Evolutionary conservation across 768 basidiomycete species (phyloP).

Genomic region (Galerina marginata): DNA sequence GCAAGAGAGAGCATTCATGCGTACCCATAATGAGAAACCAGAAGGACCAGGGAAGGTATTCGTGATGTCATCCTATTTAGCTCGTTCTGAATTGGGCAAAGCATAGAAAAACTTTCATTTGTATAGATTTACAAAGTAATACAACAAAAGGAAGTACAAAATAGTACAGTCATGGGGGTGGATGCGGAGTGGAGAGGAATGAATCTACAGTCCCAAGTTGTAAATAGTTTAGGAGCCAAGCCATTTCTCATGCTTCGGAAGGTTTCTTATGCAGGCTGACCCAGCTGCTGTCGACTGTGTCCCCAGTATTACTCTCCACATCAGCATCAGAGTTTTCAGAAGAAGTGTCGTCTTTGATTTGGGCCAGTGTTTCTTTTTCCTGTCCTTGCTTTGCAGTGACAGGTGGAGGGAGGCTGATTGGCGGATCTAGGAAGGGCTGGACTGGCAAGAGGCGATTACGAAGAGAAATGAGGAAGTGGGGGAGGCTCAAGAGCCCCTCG

Average conservation of each 20-base stretch:
- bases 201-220: background rate
- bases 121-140: background rate
- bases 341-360: constrained; percentile 15
- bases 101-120: too few relatives aligned
- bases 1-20: background rate
- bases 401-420: constrained; percentile 35
- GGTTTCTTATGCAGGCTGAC: constrained; percentile 55
- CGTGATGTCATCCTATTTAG: too few relatives aligned
- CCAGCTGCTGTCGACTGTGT: constrained; percentile 69
- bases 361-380: constrained; percentile 11
- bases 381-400: constrained; percentile 19
- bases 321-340: constrained; percentile 65
- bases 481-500: constrained; percentile 69
- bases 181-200: constrained; percentile 9
- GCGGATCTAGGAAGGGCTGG: constrained; percentile 48
- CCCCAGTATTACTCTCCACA: constrained; percentile 65
- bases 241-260: constrained; percentile 11
- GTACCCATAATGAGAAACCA: constrained; percentile 3
- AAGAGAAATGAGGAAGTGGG: constrained; percentile 64
- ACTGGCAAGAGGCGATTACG: constrained; percentile 64
- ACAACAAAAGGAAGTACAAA: background rate
- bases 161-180: constrained; percentile 1
- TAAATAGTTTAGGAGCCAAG: background rate
- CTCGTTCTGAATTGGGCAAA: too few relatives aligned
- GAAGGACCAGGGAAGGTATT: background rate